phyloP scores from a whole-genome alignment of 1,284 basidiomycete genomes.

The Polyporus tsugae region DNA sequence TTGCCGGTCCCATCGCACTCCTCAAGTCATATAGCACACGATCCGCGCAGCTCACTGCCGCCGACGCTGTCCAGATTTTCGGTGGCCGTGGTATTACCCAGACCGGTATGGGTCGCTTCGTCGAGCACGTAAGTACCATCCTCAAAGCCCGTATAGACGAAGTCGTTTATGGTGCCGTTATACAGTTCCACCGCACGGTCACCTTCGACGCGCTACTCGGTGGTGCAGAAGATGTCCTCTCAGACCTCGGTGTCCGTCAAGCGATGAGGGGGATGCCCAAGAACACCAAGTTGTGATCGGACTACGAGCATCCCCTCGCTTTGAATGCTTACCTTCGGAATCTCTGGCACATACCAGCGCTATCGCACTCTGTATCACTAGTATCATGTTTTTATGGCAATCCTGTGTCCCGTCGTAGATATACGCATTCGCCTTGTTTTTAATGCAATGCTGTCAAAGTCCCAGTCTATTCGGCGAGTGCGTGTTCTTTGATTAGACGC shows the following conservation, averaged over 20 bases:
- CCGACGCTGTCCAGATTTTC: slow-evolving; percentile 84
- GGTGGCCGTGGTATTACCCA: slow-evolving; percentile 83
- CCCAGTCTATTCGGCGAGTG: not conserved
- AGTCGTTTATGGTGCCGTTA: slow-evolving; percentile 11
- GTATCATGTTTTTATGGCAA: not conserved
- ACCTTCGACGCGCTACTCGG: slow-evolving; percentile 76
- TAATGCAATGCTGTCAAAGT: not conserved
- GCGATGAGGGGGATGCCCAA: slow-evolving; percentile 67
- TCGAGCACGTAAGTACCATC: slow-evolving; percentile 67
- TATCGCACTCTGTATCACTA: slow-evolving; percentile 6
- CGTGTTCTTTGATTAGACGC: not conserved
- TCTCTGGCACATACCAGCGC: slow-evolving; percentile 1
- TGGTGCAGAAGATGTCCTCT: slow-evolving; percentile 77
- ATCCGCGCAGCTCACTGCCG: slow-evolving; percentile 75
- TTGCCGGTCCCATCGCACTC: slow-evolving; percentile 72
- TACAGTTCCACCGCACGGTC: slow-evolving; percentile 70
- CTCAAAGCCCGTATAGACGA: slow-evolving; percentile 6
- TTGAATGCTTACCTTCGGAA: not conserved
- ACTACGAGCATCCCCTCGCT: not conserved
- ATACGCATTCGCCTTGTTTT: not conserved
- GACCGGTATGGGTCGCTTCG: slow-evolving; percentile 75
- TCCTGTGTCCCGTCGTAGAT: not conserved
- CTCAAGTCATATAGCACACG: slow-evolving; percentile 80
- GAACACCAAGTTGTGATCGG: slow-evolving; percentile 51
- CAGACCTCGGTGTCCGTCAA: slow-evolving; percentile 73